Evolutionary conservation across 352 stramenopile genomes (phyloP), one percentile per base, ranked within the genome.

Genomic region (Globisporangium camurandrum): DNA sequence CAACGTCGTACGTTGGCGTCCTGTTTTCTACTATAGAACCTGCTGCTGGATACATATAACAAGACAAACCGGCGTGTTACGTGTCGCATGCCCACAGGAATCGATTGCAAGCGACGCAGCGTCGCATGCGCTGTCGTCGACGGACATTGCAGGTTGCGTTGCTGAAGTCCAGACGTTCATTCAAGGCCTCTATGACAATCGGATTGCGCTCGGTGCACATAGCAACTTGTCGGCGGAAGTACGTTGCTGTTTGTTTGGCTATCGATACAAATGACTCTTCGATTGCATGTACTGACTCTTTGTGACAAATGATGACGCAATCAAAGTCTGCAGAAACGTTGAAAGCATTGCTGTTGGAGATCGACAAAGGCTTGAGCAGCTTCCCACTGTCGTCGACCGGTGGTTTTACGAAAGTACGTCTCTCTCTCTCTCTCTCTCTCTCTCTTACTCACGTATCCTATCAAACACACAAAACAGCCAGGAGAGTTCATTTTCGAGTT

Each of bases 51-150:
- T 23, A 33, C 39, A 12, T 37, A 17, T 28, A 12, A 2, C 41
- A 17, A 34, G 9, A 12, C 14, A 12, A 34, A 34, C 30, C 30
- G 30, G 30, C 30, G 22, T 17, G 41, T 12, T 52, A 8, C 27
- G 26, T 14, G n/a, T n/a, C n/a, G n/a, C n/a, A n/a, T n/a, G n/a
- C n/a, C n/a, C 23, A 12, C 22, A 88, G 81, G 86, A 96, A 62
- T 93, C 82, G 4, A 78, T 96, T 27, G 88, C 83, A 0, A 96
- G 86, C 33, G 96, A 99, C 10, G 93, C 91, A 11, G 90, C 96
- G 12, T 99, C 95, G 7, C 98, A 99, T 63, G 86, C 98, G 24
- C 64, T 99, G 3, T 97, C 81, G 1, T 97, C 86, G 19, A 81
- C 71, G 7, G 91, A 98, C 56, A 89, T 99, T 44, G 79, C 80